These are phyloP conservation scores for Colletotrichum sp. DNA, from an alignment of 2,329 filamentous ascomycete species.

Conservation along the genomic window DNA sequence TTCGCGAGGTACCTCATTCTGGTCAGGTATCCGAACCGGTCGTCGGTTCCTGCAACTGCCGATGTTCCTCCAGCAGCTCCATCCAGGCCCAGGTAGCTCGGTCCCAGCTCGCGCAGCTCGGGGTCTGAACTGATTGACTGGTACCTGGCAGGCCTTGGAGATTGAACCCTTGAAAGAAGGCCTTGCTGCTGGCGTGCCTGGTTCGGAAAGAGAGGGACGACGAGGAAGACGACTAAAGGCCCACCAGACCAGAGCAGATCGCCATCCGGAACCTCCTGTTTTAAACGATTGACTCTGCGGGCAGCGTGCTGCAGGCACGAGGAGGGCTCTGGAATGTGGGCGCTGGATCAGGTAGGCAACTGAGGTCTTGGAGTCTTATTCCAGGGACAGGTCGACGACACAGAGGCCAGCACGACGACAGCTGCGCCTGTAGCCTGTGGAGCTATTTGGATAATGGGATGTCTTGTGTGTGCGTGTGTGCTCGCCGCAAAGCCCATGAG, in stretches of 20 bases:
- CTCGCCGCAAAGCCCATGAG: background rate
- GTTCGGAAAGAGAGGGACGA: background rate
- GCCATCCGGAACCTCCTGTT: constrained; percentile 16
- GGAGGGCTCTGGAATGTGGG: constrained; percentile 14
- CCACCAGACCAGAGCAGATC: background rate
- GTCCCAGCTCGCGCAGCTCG: background rate
- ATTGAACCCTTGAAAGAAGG: background rate
- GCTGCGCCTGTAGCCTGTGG: background rate
- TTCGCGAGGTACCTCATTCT: background rate
- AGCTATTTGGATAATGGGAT: background rate
- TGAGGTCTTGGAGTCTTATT: background rate
- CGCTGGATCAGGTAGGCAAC: background rate
- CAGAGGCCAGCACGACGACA: background rate
- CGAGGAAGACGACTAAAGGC: background rate
- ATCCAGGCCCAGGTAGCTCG: background rate
- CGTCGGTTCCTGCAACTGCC: background rate
- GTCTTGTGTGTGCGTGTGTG: background rate
- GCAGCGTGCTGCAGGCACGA: constrained; percentile 11
- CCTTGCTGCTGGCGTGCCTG: background rate
- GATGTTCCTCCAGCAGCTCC: background rate
- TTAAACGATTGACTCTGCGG: constrained; percentile 12
- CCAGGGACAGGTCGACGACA: background rate
- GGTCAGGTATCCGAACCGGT: background rate
- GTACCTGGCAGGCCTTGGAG: background rate
- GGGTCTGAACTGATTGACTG: background rate